phyloP scores from a whole-genome alignment of 2,329 filamentous ascomycete species.

The Clonostachys solani region DNA sequence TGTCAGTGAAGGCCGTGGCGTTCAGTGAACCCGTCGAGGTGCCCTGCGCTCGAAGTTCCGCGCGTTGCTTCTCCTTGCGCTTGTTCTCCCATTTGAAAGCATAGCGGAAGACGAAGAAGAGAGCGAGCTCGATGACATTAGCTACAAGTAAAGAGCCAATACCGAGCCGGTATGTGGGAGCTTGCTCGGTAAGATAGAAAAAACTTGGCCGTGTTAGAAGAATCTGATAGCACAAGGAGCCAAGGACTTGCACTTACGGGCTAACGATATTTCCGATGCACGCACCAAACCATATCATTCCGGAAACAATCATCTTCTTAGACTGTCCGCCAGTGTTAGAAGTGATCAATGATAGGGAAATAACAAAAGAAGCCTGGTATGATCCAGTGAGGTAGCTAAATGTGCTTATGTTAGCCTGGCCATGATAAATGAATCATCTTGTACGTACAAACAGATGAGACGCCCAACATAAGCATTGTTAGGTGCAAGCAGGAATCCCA shows the following conservation, averaged over 20 bases:
- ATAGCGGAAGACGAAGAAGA: slow-evolving; percentile 31
- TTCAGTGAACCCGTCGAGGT: slow-evolving; percentile 13
- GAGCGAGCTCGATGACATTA: slow-evolving; percentile 28
- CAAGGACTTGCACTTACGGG: slow-evolving; percentile 20
- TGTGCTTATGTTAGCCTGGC: too few relatives aligned
- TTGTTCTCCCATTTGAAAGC: slow-evolving; percentile 33
- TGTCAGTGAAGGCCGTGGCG: slow-evolving; percentile 30
- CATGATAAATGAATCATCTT: too few relatives aligned
- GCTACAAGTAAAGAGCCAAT: slow-evolving; percentile 35
- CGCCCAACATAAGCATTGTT: slow-evolving; percentile 33
- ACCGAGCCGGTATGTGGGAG: slow-evolving; percentile 31
- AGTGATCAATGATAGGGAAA: slow-evolving; percentile 37
- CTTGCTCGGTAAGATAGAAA: slow-evolving; percentile 54
- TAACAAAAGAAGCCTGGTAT: slow-evolving; percentile 32
- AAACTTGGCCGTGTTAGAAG: slow-evolving; percentile 22
- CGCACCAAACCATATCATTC: slow-evolving; percentile 54
- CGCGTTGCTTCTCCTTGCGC: slow-evolving; percentile 25
- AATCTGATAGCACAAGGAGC: too few relatives aligned
- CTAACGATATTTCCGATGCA: slow-evolving; percentile 58
- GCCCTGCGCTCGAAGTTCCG: slow-evolving; percentile 18
- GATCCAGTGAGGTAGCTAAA: slow-evolving; percentile 24
- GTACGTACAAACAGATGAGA: slow-evolving; percentile 41
- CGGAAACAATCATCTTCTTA: slow-evolving; percentile 62
- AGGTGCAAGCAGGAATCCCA: slow-evolving; percentile 46
- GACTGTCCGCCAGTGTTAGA: slow-evolving; percentile 51